phyloP scores from a whole-genome alignment of 495 filamentous ascomycete genomes.

The Trypethelium eluteriae region DNA sequence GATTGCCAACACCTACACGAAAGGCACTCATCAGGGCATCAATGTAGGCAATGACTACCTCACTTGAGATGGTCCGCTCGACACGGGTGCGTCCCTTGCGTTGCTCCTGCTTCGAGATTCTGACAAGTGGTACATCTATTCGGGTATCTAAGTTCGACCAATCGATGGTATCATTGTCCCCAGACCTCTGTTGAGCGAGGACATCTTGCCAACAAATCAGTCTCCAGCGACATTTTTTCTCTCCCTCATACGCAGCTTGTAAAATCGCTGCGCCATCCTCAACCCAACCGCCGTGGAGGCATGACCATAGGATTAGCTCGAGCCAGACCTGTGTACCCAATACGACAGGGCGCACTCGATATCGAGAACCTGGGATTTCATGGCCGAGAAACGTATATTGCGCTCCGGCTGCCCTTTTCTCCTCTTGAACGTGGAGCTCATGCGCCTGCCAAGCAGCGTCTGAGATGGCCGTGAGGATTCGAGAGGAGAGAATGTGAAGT shows the following conservation, averaged over 20 bases:
- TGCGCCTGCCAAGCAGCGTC: constrained; percentile 55
- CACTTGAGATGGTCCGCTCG: constrained; percentile 48
- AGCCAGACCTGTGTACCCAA: constrained; percentile 57
- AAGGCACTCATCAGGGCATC: constrained; percentile 44
- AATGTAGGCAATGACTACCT: constrained; percentile 49
- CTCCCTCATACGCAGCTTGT: constrained; percentile 30
- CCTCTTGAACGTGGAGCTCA: constrained; percentile 39
- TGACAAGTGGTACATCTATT: constrained; percentile 15
- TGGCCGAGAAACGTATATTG: constrained; percentile 33
- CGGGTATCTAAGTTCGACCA: constrained; percentile 14
- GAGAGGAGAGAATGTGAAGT: constrained; percentile 48
- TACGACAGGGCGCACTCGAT: constrained; percentile 45
- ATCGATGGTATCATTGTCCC: constrained; percentile 18
- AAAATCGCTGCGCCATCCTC: constrained; percentile 48
- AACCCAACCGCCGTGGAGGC: constrained; percentile 54
- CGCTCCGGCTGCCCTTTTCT: constrained; percentile 41
- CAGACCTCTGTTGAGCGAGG: constrained; percentile 11
- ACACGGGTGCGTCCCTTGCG: constrained; percentile 15
- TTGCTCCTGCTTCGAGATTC: neutral
- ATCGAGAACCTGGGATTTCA: constrained; percentile 46
- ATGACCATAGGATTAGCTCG: constrained; percentile 60
- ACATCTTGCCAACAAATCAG: constrained; percentile 37
- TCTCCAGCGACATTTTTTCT: constrained; percentile 28
- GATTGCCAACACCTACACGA: constrained; percentile 30
- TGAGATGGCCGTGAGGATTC: constrained; percentile 54